Percentiles rank a stretch among this genome's conserved stretches.
phyloP scores from a whole-genome alignment of 1,284 basidiomycete genomes.

The Clitocybe nebularis region DNA sequence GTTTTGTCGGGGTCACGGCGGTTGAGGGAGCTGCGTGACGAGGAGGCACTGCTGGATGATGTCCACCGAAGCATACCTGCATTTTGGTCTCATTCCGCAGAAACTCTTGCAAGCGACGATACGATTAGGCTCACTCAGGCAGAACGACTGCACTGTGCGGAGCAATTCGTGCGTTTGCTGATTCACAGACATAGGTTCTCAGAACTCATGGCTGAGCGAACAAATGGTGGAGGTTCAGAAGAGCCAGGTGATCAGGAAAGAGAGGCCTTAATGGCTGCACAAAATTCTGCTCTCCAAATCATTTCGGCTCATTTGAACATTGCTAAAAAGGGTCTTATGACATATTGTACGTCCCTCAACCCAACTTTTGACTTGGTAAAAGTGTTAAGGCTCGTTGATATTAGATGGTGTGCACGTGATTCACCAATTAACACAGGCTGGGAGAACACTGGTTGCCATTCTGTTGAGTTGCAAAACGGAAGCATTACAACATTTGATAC shows the following conservation, averaged over 20 bases:
- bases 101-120: conserved; percentile 81
- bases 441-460: conserved; percentile 81
- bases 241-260: conserved; percentile 60
- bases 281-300: conserved; percentile 73
- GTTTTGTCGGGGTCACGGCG: conserved; percentile 51
- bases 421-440: conserved; percentile 90
- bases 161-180: conserved; percentile 80
- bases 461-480: conserved; percentile 76
- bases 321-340: conserved; percentile 86
- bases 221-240: conserved; percentile 41
- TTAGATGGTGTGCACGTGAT: conserved; percentile 90
- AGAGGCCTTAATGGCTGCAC: conserved; percentile 67
- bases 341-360: conserved; percentile 65
- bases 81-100: conserved; percentile 76
- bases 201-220: conserved; percentile 65
- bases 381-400: too few species aligned
- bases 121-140: conserved; percentile 86
- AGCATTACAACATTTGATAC: conserved; percentile 65
- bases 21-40: conserved; percentile 69
- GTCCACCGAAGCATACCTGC: conserved; percentile 67
- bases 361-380: too few species aligned
- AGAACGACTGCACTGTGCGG: conserved; percentile 77
- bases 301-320: conserved; percentile 80
- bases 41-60: conserved; percentile 78
- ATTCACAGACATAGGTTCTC: conserved; percentile 76